Evolutionary conservation across 148 eudicot species (phyloP).

Genomic region (Heliosperma pusillum): DNA sequence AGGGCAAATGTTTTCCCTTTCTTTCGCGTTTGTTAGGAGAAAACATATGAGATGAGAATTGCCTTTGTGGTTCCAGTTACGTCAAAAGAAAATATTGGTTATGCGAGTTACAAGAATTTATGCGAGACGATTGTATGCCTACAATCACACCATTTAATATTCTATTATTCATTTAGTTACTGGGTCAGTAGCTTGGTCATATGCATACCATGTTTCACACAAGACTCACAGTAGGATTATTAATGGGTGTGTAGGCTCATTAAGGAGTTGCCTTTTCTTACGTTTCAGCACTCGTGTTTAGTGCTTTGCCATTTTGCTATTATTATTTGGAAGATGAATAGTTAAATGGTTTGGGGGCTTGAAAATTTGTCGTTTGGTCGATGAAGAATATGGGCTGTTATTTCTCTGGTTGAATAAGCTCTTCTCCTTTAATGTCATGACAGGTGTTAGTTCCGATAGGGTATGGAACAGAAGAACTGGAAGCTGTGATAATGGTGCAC

Average conservation of each 20-base stretch:
- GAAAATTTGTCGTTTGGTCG: background rate
- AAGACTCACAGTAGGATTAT: background rate
- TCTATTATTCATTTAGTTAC: too few species aligned
- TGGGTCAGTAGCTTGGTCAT: background rate
- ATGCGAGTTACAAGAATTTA: background rate
- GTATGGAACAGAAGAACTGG: slow-evolving; percentile 94
- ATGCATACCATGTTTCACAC: background rate
- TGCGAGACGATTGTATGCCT: background rate
- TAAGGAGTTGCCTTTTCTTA: background rate
- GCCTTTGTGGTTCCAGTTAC: too few species aligned
- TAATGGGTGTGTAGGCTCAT: background rate
- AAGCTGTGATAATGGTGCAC: slow-evolving; percentile 71
- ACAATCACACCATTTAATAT: background rate
- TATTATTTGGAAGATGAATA: background rate
- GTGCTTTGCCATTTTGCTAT: background rate
- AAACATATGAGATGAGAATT: too few species aligned
- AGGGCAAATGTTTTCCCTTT: too few species aligned
- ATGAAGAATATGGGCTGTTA: background rate
- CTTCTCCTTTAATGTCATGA: background rate
- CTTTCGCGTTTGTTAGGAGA: too few species aligned
- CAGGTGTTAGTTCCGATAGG: slow-evolving; percentile 91
- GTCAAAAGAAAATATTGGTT: too few species aligned
- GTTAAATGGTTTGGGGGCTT: background rate
- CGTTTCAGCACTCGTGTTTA: background rate
- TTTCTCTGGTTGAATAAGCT: background rate